Evolutionary conservation across 805 yeast genomes (phyloP), one percentile per base, ranked within the genome.

Genomic region (Sungouiella blattae): DNA sequence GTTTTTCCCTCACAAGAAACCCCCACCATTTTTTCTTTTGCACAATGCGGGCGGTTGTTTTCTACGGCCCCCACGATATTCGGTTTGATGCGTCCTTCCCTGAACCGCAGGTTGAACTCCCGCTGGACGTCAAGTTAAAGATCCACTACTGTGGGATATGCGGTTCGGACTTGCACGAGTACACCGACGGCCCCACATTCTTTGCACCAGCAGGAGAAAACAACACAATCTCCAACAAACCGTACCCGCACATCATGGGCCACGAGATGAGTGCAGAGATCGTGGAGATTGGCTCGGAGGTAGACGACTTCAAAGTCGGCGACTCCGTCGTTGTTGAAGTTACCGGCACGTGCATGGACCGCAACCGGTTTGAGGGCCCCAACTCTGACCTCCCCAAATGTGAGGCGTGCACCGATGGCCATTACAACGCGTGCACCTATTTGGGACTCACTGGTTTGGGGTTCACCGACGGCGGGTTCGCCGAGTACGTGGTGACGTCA

Each of bases 281-380:
- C 4, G 39, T 50, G 17, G 70, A 57, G 24, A 56, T 75, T 21
- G 84, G 84, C 23, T 27, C 60, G 0, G 63, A 43, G 13, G 82
- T 77, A 4, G 56, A 57, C 0, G 53, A 54, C 11, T 55, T 75
- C 18, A 5, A 15, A 2, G 21, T 29, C 2, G 37, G 37, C 3
- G 37, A 56, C 50, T 71, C 72, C 29, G 86, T 81, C 21, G 80
- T 74, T 14, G 72, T 79, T 16, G 85, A 80, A 47, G 80, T 83
- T 5, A 69, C 79, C 1, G 77, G 77, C 22, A 76, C 77, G 26
- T 81, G 85, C 55, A 52, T 52, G 20, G 81, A 76, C 49, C 57
- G 66, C 26, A 43, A 51, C 28, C 54, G 75, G 28, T 71, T 64
- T 57, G 61, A 61, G 11, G 36, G 66, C 1, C 55, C 62, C 6